Percentiles rank a stretch among this genome's conserved stretches.
These are phyloP conservation scores for Hyaloperonospora brassicae DNA, from an alignment of 352 stramenopile species.

Conservation along the genomic window DNA sequence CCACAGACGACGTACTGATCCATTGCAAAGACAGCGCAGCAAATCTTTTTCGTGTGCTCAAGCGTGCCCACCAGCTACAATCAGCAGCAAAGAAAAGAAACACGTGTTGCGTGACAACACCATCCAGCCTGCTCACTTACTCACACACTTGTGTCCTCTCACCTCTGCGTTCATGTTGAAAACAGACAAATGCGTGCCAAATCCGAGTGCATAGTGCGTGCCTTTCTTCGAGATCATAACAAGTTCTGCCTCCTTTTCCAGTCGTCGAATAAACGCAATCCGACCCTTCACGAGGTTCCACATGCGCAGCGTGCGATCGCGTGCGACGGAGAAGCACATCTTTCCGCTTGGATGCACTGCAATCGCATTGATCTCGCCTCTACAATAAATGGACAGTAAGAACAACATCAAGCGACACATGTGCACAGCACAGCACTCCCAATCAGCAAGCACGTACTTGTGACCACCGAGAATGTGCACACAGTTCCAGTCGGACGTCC, in stretches of 20 bases:
- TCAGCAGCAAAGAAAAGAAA: slow-evolving; percentile 1
- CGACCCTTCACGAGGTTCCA: slow-evolving; percentile 88
- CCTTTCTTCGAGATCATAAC: slow-evolving; percentile 74
- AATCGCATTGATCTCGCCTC: slow-evolving; percentile 75
- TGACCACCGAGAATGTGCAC: slow-evolving; percentile 84
- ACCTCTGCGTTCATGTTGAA: slow-evolving; percentile 80
- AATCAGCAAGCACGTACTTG: slow-evolving; percentile 38
- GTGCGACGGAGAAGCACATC: slow-evolving; percentile 77
- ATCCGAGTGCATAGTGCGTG: slow-evolving; percentile 58
- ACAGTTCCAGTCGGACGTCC: slow-evolving; percentile 85
- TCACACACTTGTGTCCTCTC: background rate
- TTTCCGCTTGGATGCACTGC: slow-evolving; percentile 85
- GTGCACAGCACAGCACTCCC: no score
- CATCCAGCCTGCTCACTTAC: slow-evolving; percentile 1
- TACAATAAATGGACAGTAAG: slow-evolving; percentile 10
- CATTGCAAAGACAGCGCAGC: slow-evolving; percentile 64
- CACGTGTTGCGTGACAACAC: no score
- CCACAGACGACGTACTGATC: slow-evolving; percentile 71
- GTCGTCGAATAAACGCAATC: slow-evolving; percentile 79
- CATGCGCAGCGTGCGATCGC: slow-evolving; percentile 81
- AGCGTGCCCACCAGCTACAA: slow-evolving; percentile 51
- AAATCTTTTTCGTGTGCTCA: slow-evolving; percentile 66
- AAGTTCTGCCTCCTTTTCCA: slow-evolving; percentile 72
- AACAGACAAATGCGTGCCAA: slow-evolving; percentile 65
- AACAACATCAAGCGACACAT: background rate